Conservation (phyloP, 148 eudicot species). For the Rhododendron kiyosumense region DNA sequence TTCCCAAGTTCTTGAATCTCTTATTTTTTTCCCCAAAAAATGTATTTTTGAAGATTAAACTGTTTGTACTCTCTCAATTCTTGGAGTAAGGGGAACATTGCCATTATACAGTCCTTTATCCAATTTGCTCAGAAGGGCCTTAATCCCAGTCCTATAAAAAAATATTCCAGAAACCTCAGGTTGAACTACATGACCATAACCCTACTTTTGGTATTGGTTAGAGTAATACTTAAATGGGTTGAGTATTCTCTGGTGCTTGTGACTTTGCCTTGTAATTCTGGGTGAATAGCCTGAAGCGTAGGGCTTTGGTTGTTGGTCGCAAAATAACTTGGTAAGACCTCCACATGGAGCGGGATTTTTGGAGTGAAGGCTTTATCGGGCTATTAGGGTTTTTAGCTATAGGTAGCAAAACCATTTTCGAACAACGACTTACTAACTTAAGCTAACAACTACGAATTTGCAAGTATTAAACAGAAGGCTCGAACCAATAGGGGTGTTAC, state of each 20-base stretch:
- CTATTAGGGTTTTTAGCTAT: too few relatives aligned
- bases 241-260: background rate
- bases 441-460: too few relatives aligned
- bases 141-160: background rate
- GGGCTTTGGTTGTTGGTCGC: too few relatives aligned
- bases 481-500: too few relatives aligned
- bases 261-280: too few relatives aligned
- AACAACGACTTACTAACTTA: too few relatives aligned
- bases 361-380: too few relatives aligned
- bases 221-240: background rate
- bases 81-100: background rate
- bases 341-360: too few relatives aligned
- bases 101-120: background rate
- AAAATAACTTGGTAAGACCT: too few relatives aligned
- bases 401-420: too few relatives aligned
- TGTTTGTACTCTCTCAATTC: background rate
- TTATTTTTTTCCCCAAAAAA: background rate
- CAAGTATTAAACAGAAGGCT: too few relatives aligned
- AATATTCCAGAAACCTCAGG: background rate
- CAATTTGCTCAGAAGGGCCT: background rate
- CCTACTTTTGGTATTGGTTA: background rate
- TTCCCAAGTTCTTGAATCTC: background rate
- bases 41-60: background rate
- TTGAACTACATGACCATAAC: background rate
- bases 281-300: too few relatives aligned